Evolutionary conservation across 148 eudicot genomes (phyloP).

Genomic region (Diospyros kaki): DNA sequence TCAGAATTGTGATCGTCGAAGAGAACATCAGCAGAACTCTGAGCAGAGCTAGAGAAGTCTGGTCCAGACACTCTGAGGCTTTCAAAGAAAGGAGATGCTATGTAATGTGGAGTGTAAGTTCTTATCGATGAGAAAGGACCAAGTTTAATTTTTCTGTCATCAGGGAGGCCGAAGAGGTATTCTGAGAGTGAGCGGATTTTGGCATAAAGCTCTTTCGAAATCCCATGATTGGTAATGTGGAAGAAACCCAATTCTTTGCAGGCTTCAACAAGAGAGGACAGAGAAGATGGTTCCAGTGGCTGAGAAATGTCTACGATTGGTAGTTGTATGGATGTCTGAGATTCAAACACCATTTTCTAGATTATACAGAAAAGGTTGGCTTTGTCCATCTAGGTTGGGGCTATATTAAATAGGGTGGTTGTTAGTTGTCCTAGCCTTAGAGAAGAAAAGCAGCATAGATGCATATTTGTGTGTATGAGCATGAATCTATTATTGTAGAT

Average conservation of each 20-base stretch:
- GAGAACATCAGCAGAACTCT: constrained; percentile 50
- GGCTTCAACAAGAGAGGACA: constrained; percentile 58
- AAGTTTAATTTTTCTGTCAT: constrained; percentile 57
- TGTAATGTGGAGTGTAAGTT: constrained; percentile 78
- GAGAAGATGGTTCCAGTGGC: constrained; percentile 42
- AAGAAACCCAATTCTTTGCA: constrained; percentile 94
- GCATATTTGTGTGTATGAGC: not conserved
- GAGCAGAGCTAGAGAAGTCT: constrained; percentile 57
- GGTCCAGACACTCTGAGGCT: constrained; percentile 78
- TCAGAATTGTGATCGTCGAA: constrained; percentile 35
- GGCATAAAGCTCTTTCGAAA: constrained; percentile 46
- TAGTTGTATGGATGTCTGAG: constrained; percentile 45
- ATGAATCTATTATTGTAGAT: not conserved
- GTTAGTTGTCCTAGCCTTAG: not conserved
- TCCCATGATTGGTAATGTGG: constrained; percentile 75
- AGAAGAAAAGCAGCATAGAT: not conserved
- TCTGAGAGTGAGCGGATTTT: constrained; percentile 44
- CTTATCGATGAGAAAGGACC: constrained; percentile 66
- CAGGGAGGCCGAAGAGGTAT: constrained; percentile 53
- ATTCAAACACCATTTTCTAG: constrained; percentile 38
- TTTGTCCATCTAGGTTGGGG: constrained; percentile 30
- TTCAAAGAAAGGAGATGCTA: constrained; percentile 90
- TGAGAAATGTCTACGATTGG: constrained; percentile 67
- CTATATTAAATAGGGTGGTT: constrained; percentile 9
- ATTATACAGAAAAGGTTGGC: constrained; percentile 15